A percentile compares a stretch with the other conserved stretches of the same genome.
Conservation (phyloP, 2,329 filamentous ascomycete genomes). For the Phyllosticta capitalensis region DNA sequence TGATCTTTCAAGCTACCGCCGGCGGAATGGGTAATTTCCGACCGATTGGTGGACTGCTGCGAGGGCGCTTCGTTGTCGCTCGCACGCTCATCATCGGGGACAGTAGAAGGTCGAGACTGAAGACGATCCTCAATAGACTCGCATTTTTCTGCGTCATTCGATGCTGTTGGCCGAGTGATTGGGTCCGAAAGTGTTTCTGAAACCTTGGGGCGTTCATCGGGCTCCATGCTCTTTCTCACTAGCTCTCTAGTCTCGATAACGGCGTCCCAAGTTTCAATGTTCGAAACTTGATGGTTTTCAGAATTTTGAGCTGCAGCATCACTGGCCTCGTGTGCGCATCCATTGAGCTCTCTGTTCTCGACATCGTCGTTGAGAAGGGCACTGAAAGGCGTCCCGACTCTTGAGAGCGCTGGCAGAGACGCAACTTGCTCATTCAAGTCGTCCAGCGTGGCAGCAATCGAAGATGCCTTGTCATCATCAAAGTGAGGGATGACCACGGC, state of each 20-base stretch:
- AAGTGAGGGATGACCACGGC: slow-evolving; percentile 24
- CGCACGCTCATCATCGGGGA: background rate
- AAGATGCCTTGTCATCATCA: slow-evolving; percentile 36
- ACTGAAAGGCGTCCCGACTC: slow-evolving; percentile 6
- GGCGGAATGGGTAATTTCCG: slow-evolving; percentile 8
- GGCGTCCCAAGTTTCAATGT: background rate
- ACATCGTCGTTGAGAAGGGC: background rate
- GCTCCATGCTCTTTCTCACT: background rate
- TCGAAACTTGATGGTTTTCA: background rate
- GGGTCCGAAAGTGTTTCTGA: background rate
- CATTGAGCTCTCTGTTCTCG: background rate
- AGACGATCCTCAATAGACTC: slow-evolving; percentile 5
- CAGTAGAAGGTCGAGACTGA: slow-evolving; percentile 1
- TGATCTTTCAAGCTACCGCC: slow-evolving; percentile 30
- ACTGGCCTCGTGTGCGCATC: background rate
- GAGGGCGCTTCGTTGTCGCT: slow-evolving; percentile 8
- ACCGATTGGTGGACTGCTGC: slow-evolving; percentile 1
- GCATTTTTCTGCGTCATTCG: background rate
- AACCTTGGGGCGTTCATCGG: background rate
- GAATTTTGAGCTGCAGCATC: background rate
- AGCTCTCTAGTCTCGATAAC: background rate
- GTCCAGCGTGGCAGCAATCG: slow-evolving; percentile 47
- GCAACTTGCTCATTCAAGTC: slow-evolving; percentile 46
- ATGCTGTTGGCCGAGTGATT: background rate
- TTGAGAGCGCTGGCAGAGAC: slow-evolving; percentile 23